Evolutionary conservation across 345 rosid genomes (phyloP).

Genomic region (Diplotaxis tenuifolia): DNA sequence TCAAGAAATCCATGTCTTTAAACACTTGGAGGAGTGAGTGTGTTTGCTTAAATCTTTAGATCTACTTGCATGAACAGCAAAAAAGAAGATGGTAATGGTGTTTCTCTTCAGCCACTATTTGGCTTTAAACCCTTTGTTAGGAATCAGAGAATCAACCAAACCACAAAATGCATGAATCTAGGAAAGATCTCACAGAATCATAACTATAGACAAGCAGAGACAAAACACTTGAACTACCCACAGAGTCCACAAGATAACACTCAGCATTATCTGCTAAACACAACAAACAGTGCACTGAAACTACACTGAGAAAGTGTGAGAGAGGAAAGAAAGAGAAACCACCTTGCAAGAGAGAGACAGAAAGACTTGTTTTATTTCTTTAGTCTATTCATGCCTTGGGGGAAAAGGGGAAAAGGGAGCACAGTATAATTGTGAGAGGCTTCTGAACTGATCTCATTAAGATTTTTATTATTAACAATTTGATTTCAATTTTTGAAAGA

Average conservation of each 20-base stretch:
- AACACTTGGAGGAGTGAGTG: slow-evolving; percentile 8
- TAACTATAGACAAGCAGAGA: slow-evolving; percentile 8
- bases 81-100: background rate
- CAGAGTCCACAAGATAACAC: slow-evolving; percentile 6
- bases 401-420: slow-evolving; percentile 8
- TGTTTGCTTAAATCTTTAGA: slow-evolving; percentile 8
- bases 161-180: slow-evolving; percentile 24
- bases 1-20: slow-evolving; percentile 70
- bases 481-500: slow-evolving; percentile 12
- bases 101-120: background rate
- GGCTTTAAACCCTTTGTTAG: background rate
- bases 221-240: slow-evolving; percentile 2
- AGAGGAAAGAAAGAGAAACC: background rate
- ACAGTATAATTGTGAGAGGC: slow-evolving; percentile 32
- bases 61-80: slow-evolving; percentile 22
- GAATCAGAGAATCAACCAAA: slow-evolving; percentile 16
- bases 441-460: slow-evolving; percentile 25
- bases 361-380: background rate
- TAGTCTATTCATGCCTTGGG: slow-evolving; percentile 9
- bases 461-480: slow-evolving; percentile 14
- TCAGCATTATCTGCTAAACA: slow-evolving; percentile 1
- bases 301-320: slow-evolving; percentile 26
- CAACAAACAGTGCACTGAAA: slow-evolving; percentile 24
- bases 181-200: slow-evolving; percentile 25
- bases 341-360: slow-evolving; percentile 6